Evolutionary conservation across 2,329 filamentous ascomycete species (phyloP), one percentile per base, ranked within the genome.

Genomic region (Thelonectria olida): DNA sequence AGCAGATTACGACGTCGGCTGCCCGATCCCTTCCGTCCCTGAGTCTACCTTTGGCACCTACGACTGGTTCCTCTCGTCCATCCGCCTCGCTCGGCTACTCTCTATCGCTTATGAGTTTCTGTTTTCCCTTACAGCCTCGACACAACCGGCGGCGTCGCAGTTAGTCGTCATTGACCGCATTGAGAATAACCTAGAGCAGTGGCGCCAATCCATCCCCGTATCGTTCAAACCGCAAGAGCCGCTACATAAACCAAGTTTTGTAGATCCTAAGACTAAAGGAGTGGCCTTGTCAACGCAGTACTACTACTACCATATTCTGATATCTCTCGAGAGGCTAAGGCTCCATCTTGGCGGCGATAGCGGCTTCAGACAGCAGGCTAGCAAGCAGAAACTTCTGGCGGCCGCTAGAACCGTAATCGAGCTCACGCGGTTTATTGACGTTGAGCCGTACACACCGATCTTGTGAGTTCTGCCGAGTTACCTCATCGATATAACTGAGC

Each of bases 1-100:
- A 31, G 56, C 67, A n/a, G 78, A 79, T 57, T 71, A 67, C 5
- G 78, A 80, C 47, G 76, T 80, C 50, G 74, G 74, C 12, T 76
- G 71, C 47, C 69, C 73, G 1, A 70, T 80, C 17, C 77, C 77
- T 4, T 44, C 63, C 12, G 60, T 68, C 13, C 75, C 75, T 1
- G 75, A 77, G 31, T 67, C 76, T 5, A 27, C 67, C 5, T 70
- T 78, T 42, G 71, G 67, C 17, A 68, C 64, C 5, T 77, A 74
- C 48, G 72, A 79, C 63, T 80, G 75, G 74, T 74, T 79, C 25
- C 48, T 76, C 1, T 60, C 70, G 4, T 71, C 70, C 19, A 67
- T 73, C 19, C 70, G 73, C 5, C 69, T 77, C 28, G 62, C 64
- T 22, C 66, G 78, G 5, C 57, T 80, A 2, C 52, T 74, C 0